Conservation (phyloP, 331 rosid genomes). For the Stylosanthes scabra region DNA sequence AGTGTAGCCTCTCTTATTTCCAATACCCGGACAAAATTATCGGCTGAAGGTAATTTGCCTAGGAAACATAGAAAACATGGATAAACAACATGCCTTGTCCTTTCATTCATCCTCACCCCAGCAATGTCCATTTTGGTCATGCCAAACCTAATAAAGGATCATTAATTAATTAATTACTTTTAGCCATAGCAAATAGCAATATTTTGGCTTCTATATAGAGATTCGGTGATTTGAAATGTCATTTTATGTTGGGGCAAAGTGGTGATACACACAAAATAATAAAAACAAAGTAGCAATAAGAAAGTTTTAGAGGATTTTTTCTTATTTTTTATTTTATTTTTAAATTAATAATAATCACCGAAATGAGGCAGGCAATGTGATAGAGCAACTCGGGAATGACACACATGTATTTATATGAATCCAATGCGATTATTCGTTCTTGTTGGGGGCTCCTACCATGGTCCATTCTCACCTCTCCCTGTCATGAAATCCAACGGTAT, state of each 20-base stretch:
- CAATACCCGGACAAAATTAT: conserved; percentile 21
- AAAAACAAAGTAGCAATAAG: no score
- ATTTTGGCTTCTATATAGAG: no score
- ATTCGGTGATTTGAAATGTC: not conserved
- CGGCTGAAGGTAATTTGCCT: conserved; percentile 21
- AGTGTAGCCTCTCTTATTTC: conserved; percentile 1
- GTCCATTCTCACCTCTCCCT: conserved; percentile 13
- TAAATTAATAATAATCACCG: no score
- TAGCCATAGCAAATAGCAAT: not conserved
- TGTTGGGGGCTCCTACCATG: conserved; percentile 13
- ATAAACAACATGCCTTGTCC: conserved; percentile 17
- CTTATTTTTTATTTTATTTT: no score
- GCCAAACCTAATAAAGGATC: not conserved
- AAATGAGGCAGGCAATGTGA: not conserved
- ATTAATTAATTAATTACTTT: not conserved
- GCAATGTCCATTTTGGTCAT: conserved; percentile 39
- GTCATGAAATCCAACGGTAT: not conserved
- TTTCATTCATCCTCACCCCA: conserved; percentile 36
- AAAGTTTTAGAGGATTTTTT: no score
- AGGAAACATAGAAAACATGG: not conserved
- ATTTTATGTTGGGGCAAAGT: not conserved
- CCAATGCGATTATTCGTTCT: no score
- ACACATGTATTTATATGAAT: conserved; percentile 1
- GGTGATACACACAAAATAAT: no score
- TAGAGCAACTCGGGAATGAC: not conserved